Evolutionary conservation across 768 basidiomycete species (phyloP).

Genomic region (Tulasnella sp.): DNA sequence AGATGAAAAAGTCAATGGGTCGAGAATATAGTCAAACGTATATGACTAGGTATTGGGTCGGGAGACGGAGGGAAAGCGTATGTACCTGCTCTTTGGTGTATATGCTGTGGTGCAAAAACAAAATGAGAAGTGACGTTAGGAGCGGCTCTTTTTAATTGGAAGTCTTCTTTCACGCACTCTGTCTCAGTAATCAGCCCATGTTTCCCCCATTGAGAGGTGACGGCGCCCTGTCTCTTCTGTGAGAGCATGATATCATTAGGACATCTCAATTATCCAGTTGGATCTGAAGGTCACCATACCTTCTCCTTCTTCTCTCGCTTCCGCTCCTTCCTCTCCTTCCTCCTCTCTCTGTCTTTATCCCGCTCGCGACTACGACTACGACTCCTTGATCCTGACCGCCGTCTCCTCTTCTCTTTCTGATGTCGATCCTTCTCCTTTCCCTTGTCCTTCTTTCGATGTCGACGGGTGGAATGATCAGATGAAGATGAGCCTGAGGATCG

Average conservation of each 20-base stretch:
- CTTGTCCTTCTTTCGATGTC: constrained; percentile 37
- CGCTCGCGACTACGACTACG: constrained; percentile 20
- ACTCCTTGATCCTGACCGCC: constrained; percentile 26
- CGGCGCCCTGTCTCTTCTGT: constrained; percentile 34
- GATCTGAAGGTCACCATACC: constrained; percentile 34
- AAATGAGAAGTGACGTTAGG: constrained; percentile 4
- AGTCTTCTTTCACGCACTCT: constrained; percentile 47
- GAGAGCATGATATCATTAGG: not conserved
- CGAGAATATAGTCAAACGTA: not conserved
- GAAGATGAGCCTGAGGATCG: constrained; percentile 21
- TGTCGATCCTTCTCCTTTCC: constrained; percentile 23
- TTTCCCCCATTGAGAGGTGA: constrained; percentile 75
- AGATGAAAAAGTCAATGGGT: too few species aligned
- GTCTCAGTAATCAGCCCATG: constrained; percentile 75
- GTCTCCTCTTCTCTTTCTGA: constrained; percentile 34
- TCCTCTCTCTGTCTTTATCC: constrained; percentile 28
- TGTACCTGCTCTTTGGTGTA: constrained; percentile 52
- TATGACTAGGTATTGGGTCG: not conserved
- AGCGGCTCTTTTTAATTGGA: not conserved
- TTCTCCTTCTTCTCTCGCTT: constrained; percentile 59
- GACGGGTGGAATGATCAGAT: constrained; percentile 23
- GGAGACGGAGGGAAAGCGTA: not conserved
- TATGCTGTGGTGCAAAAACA: constrained; percentile 38
- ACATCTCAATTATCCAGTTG: not conserved
- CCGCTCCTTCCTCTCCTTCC: constrained; percentile 34